Conservation (phyloP, 2,329 filamentous ascomycete species). For the Colletotrichum destructivum region DNA sequence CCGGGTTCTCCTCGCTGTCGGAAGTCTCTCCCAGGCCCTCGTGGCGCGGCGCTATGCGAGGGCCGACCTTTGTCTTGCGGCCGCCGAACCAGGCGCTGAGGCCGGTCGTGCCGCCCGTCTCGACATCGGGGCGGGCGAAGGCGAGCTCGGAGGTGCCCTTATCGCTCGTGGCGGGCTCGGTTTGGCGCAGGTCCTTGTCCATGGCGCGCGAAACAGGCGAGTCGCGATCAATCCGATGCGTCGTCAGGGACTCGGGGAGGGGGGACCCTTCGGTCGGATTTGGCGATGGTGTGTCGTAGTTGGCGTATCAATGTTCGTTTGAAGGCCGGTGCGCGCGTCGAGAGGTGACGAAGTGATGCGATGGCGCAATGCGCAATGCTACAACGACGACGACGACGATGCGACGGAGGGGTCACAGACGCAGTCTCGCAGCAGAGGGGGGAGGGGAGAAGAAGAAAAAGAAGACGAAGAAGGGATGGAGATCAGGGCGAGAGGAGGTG, state of each 20-base stretch:
- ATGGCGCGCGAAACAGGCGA: conserved; percentile 20
- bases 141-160: conserved; percentile 18
- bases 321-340: background rate
- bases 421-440: background rate
- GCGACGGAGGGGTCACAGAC: conserved; percentile 7
- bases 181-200: conserved; percentile 26
- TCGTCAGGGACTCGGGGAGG: background rate
- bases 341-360: background rate
- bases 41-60: conserved; percentile 65
- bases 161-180: background rate
- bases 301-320: background rate
- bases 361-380: background rate
- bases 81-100: conserved; percentile 54
- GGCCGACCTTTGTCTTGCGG: conserved; percentile 60
- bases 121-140: conserved; percentile 22
- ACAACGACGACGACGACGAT: conserved; percentile 16
- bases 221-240: conserved; percentile 2
- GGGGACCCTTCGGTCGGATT: background rate
- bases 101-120: conserved; percentile 35
- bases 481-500: background rate
- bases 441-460: conserved; percentile 6
- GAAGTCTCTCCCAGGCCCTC: conserved; percentile 51
- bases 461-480: conserved; percentile 4
- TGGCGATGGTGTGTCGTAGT: background rate
- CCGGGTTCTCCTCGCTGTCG: conserved; percentile 62